These are phyloP conservation scores for Cyclocybe cylindracea DNA, from an alignment of 768 basidiomycete species.

Conservation along the genomic window DNA sequence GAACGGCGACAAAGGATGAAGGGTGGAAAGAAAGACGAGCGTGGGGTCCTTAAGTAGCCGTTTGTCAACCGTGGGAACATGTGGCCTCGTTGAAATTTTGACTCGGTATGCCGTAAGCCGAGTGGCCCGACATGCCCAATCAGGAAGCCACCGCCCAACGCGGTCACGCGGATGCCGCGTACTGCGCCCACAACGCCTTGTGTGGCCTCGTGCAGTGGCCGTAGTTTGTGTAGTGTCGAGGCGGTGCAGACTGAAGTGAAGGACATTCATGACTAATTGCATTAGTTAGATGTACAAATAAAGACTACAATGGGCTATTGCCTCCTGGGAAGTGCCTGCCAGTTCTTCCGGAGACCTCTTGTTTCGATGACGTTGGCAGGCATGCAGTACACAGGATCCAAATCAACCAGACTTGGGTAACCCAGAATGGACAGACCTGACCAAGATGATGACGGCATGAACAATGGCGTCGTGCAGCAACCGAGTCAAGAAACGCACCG, in stretches of 20 bases:
- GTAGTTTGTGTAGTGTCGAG: too few species aligned
- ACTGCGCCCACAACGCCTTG: too few species aligned
- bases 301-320: background rate
- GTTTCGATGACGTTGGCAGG: conserved; percentile 73
- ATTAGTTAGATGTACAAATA: too few species aligned
- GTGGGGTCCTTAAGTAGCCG: conserved; percentile 2
- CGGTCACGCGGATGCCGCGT: conserved; percentile 12
- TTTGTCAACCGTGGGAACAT: conserved; percentile 6
- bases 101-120: conserved; percentile 11
- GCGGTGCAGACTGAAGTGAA: too few species aligned
- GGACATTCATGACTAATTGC: too few species aligned
- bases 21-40: background rate
- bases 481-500: conserved; percentile 40
- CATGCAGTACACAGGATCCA: conserved; percentile 98
- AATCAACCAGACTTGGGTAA: conserved; percentile 78
- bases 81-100: conserved; percentile 8
- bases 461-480: background rate
- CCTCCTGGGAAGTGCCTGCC: conserved; percentile 48
- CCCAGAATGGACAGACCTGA: conserved; percentile 85
- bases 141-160: conserved; percentile 6
- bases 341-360: conserved; percentile 68
- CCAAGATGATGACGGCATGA: background rate
- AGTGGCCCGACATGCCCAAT: background rate
- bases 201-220: too few species aligned
- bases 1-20: background rate